Conservation (phyloP, 2,329 filamentous ascomycete species). For the Epichloe gansuensis region DNA sequence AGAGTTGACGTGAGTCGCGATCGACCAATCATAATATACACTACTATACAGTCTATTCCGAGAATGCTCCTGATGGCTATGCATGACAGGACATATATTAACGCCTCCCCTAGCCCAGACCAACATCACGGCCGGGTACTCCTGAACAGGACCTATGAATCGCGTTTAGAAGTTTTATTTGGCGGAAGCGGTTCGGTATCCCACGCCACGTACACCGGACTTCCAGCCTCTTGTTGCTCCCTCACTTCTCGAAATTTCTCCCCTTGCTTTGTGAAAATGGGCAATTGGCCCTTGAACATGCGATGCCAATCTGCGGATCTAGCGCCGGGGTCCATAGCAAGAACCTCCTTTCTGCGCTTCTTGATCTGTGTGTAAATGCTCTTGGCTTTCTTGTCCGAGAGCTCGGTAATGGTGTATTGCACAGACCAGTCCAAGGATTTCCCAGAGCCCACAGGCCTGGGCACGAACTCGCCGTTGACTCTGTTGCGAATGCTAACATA, state of each 20-base stretch:
- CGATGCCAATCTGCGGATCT: conserved; percentile 31
- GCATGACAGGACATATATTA: not conserved
- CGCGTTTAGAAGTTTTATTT: too few relatives aligned
- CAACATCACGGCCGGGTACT: too few relatives aligned
- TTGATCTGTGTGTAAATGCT: conserved; percentile 44
- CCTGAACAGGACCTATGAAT: not conserved
- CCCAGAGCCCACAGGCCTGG: conserved; percentile 40
- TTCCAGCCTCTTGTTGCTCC: conserved; percentile 35
- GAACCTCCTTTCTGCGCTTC: conserved; percentile 36
- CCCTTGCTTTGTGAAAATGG: conserved; percentile 37
- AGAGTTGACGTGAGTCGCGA: not conserved
- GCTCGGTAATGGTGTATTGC: conserved; percentile 64
- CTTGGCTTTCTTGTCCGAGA: conserved; percentile 31
- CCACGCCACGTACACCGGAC: conserved; percentile 36
- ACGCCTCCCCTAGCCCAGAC: too few relatives aligned
- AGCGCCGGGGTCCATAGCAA: conserved; percentile 29
- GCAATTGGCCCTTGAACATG: conserved; percentile 31
- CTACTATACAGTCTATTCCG: not conserved
- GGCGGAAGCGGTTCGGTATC: conserved; percentile 17
- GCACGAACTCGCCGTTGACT: conserved; percentile 51
- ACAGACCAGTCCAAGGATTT: conserved; percentile 48
- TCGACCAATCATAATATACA: conserved; percentile 1
- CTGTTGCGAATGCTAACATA: conserved; percentile 59
- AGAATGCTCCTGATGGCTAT: not conserved
- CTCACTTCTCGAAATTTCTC: conserved; percentile 42